Evolutionary conservation across 371 early-diverging fungal species (phyloP).

Genomic region (Syncephalastrum racemosum): DNA sequence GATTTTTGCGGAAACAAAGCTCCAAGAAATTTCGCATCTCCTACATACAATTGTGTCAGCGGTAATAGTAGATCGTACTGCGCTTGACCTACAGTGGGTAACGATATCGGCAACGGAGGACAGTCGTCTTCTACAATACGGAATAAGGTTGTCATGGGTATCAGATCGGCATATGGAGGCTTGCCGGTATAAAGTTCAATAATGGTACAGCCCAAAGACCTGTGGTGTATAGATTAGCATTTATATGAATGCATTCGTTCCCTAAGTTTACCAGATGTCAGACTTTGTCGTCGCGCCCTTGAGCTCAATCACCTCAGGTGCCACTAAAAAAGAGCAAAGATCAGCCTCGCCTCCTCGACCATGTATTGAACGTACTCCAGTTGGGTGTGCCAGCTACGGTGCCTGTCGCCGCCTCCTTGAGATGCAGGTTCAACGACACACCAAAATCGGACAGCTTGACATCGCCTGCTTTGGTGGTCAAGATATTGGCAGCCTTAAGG

Average conservation of each 20-base stretch:
- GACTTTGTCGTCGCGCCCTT: constrained; percentile 76
- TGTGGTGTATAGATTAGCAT: constrained; percentile 9
- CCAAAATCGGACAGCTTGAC: constrained; percentile 95
- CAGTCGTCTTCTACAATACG: constrained; percentile 83
- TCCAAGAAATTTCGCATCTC: constrained; percentile 70
- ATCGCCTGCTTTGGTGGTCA: constrained; percentile 87
- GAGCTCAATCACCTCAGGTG: constrained; percentile 89
- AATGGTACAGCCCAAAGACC: constrained; percentile 83
- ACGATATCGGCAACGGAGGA: constrained; percentile 70
- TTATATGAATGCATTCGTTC: not conserved
- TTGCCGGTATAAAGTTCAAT: constrained; percentile 82
- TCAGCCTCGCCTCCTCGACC: not conserved
- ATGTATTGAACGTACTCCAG: constrained; percentile 71
- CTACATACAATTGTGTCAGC: constrained; percentile 9
- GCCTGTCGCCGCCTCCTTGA: constrained; percentile 58
- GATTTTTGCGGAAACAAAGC: constrained; percentile 76
- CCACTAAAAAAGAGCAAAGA: constrained; percentile 56
- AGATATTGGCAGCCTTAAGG: constrained; percentile 92
- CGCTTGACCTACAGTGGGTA: constrained; percentile 51
- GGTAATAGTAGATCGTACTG: too few relatives aligned
- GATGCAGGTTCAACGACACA: constrained; percentile 73
- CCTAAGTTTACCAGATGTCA: constrained; percentile 72
- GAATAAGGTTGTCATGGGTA: constrained; percentile 81
- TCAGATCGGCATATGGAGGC: constrained; percentile 79
- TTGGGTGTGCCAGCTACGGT: constrained; percentile 88